Percentiles rank a stretch among this genome's conserved stretches.
Evolutionary conservation across 768 basidiomycete genomes (phyloP).

Genomic region (Galerina marginata): DNA sequence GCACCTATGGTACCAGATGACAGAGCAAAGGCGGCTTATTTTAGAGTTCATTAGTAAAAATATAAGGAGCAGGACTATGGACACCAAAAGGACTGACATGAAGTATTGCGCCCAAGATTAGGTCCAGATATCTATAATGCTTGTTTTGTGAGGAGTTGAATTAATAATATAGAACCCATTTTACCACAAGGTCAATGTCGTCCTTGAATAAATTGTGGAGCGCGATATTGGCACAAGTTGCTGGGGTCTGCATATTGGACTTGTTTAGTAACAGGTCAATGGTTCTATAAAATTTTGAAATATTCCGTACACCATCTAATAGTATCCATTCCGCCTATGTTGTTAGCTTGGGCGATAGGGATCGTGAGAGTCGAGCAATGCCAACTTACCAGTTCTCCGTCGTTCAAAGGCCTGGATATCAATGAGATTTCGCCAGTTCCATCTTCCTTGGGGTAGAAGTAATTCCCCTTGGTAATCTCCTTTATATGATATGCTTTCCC

Average conservation of each 20-base stretch:
- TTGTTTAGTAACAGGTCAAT: background rate
- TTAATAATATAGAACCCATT: constrained; percentile 23
- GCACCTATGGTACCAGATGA: constrained; percentile 95
- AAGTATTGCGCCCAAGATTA: constrained; percentile 85
- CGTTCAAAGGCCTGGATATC: constrained; percentile 66
- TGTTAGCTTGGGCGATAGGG: constrained; percentile 1
- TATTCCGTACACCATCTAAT: constrained; percentile 70
- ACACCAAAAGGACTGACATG: constrained; percentile 50
- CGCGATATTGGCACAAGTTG: constrained; percentile 90
- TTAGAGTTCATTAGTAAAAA: constrained; percentile 15
- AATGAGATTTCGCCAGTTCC: constrained; percentile 71
- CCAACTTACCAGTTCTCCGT: constrained; percentile 66
- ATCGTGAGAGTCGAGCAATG: background rate
- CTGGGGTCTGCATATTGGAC: constrained; percentile 66
- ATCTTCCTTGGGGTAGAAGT: constrained; percentile 79
- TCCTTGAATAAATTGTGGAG: constrained; percentile 88
- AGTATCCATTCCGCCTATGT: constrained; percentile 85
- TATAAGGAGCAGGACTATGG: background rate
- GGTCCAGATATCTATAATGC: constrained; percentile 76
- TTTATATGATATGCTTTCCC: constrained; percentile 85
- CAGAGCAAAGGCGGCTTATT: constrained; percentile 79
- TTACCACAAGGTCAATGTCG: constrained; percentile 87
- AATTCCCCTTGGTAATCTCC: constrained; percentile 69
- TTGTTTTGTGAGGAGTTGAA: constrained; percentile 10
- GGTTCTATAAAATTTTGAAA: background rate